Conservation (phyloP, 1,139 yeast species). For the Geotrichum cucujoidarum region DNA sequence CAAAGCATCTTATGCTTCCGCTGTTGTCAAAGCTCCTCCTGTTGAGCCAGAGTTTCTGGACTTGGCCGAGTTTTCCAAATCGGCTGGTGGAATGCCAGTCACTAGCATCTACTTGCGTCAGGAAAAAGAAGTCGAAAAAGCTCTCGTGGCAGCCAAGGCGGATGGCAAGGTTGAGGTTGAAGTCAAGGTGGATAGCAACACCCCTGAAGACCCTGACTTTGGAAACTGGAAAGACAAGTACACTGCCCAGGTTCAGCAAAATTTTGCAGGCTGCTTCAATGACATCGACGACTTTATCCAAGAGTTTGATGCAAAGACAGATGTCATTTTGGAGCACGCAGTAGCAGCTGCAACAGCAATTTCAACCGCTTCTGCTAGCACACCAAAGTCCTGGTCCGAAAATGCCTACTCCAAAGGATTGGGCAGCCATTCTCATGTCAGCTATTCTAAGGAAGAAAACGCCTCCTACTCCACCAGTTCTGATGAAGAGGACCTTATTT, state of each 20-base stretch:
- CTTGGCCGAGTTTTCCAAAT: not conserved
- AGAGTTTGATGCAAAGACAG: conserved; percentile 16
- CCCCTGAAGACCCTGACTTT: not conserved
- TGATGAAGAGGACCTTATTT: too few relatives aligned
- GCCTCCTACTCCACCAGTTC: too few relatives aligned
- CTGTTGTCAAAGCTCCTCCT: not conserved
- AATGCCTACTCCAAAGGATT: too few relatives aligned
- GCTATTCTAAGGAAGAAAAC: too few relatives aligned
- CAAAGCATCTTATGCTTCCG: conserved; percentile 10
- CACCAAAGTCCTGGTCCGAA: too few relatives aligned
- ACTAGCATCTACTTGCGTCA: conserved; percentile 16
- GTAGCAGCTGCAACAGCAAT: conserved; percentile 12
- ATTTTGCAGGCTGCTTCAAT: conserved; percentile 18
- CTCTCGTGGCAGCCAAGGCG: not conserved
- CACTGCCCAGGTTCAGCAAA: conserved; percentile 12
- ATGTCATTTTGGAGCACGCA: conserved; percentile 6
- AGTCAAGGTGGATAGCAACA: not conserved
- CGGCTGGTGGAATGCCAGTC: conserved; percentile 17
- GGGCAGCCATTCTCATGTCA: too few relatives aligned
- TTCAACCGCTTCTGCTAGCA: conserved; percentile 10
- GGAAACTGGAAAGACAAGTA: conserved; percentile 16
- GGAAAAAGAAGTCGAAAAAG: too few relatives aligned
- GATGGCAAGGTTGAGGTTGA: not conserved
- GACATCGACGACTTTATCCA: conserved; percentile 18
- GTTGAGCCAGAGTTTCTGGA: not conserved